A percentile compares a stretch with the other conserved stretches of the same genome.
These are phyloP conservation scores for Hippophae gyantsensis DNA, from an alignment of 306 rosid species.

Conservation along the genomic window DNA sequence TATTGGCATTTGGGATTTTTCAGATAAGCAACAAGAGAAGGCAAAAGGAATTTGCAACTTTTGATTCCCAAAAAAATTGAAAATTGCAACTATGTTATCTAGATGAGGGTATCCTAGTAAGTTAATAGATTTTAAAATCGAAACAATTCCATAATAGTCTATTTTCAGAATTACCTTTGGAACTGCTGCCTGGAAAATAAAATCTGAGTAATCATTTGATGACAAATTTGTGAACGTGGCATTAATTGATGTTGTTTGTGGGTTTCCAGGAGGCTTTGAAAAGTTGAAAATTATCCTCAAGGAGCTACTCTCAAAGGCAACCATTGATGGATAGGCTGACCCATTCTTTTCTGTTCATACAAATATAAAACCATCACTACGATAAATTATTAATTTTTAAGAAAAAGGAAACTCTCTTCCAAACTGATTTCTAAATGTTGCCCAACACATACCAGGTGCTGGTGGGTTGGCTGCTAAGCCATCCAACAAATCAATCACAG, in stretches of 20 bases:
- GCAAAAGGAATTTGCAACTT: too few species aligned
- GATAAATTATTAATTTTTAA: conserved; percentile 14
- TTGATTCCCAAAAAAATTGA: neutral
- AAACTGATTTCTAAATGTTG: conserved; percentile 6
- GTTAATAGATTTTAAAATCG: neutral
- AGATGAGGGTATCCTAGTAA: neutral
- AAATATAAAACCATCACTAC: neutral
- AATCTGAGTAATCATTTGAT: conserved; percentile 48
- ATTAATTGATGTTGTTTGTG: conserved; percentile 65
- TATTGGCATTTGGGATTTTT: too few species aligned
- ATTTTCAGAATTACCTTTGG: conserved; percentile 63
- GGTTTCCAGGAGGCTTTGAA: conserved; percentile 70
- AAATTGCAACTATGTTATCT: neutral
- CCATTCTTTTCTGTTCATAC: conserved; percentile 57
- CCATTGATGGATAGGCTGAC: conserved; percentile 64
- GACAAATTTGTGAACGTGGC: conserved; percentile 76
- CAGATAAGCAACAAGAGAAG: too few species aligned
- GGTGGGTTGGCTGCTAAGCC: conserved; percentile 49
- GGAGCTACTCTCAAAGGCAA: conserved; percentile 80
- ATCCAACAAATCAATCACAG: conserved; percentile 71
- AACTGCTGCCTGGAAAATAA: conserved; percentile 97
- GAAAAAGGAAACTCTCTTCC: conserved; percentile 3
- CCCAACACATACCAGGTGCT: conserved; percentile 33
- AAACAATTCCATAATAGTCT: conserved; percentile 5
- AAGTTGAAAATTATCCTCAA: conserved; percentile 68